phyloP scores from a whole-genome alignment of 192 early-diverging fungal species.

The Entomortierella lignicola region DNA sequence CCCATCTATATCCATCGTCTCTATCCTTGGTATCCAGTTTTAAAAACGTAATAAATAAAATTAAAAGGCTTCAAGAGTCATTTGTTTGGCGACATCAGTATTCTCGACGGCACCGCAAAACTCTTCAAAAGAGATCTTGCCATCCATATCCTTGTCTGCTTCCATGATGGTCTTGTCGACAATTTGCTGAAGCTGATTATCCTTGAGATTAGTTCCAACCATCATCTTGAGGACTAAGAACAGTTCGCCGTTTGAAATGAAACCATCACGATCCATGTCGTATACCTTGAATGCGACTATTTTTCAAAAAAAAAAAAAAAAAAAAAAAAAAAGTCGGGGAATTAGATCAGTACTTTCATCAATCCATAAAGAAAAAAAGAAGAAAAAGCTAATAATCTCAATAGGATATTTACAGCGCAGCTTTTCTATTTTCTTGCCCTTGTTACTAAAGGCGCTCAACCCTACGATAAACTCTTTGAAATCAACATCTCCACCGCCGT shows the following conservation, averaged over 20 bases:
- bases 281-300: conserved; percentile 98
- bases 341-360: not conserved
- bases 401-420: conserved; percentile 81
- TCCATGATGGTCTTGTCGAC: conserved; percentile 99
- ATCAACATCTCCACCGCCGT: conserved; percentile 98
- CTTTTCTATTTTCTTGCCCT: conserved; percentile 96
- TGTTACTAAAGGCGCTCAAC: conserved; percentile 92
- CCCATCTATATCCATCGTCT: too few species aligned
- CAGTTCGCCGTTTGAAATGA: conserved; percentile 98
- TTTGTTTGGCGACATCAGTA: conserved; percentile 95
- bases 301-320: conserved; percentile 15
- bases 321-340: not conserved
- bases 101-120: conserved; percentile 94
- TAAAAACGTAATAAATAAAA: not conserved
- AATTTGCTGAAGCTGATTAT: conserved; percentile 98
- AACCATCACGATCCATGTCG: conserved; percentile 99
- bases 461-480: conserved; percentile 99
- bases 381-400: conserved; percentile 2
- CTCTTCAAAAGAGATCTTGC: conserved; percentile 97
- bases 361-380: not conserved
- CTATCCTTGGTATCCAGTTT: too few species aligned
- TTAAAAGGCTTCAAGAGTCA: conserved; percentile 87
- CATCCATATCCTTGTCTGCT: conserved; percentile 95
- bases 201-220: conserved; percentile 97
- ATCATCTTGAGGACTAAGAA: conserved; percentile 99